These are phyloP conservation scores for Solanum peruvianum DNA, from an alignment of 257 asterid species.

Conservation along the genomic window DNA sequence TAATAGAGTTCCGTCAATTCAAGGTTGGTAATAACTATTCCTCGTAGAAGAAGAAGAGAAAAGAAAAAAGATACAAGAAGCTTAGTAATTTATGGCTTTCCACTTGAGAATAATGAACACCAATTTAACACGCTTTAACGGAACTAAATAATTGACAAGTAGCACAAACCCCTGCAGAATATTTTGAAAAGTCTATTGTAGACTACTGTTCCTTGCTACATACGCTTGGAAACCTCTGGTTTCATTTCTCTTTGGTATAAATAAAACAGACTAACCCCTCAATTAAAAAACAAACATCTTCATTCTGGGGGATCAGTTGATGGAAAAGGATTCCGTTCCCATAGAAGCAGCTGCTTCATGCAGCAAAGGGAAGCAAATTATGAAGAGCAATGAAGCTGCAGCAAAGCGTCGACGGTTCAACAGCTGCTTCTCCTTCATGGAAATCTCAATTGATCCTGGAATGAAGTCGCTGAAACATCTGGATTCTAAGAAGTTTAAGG, in stretches of 20 bases:
- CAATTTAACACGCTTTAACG: neutral
- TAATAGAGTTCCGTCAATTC: neutral
- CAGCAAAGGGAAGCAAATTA: neutral
- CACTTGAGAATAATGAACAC: neutral
- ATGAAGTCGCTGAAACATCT: constrained; percentile 59
- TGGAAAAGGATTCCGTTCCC: constrained; percentile 19
- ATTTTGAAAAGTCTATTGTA: constrained; percentile 10
- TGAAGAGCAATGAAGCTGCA: neutral
- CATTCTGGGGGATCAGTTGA: neutral
- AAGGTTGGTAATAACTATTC: neutral
- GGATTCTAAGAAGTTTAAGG: constrained; percentile 65
- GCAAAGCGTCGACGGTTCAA: constrained; percentile 12
- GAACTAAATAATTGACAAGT: neutral
- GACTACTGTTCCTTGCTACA: constrained; percentile 5
- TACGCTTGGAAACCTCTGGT: constrained; percentile 6
- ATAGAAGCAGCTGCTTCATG: constrained; percentile 2
- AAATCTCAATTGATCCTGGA: constrained; percentile 52
- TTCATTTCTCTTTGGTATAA: neutral
- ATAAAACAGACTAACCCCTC: neutral
- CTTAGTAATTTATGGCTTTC: neutral
- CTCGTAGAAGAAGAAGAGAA: neutral
- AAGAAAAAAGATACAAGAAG: neutral
- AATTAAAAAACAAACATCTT: neutral
- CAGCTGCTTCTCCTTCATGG: constrained; percentile 43
- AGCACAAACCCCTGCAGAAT: neutral